A percentile compares a stretch with the other conserved stretches of the same genome.
These are phyloP conservation scores for Brassica hybrid DNA, from an alignment of 441 rosid genomes.

Conservation along the genomic window DNA sequence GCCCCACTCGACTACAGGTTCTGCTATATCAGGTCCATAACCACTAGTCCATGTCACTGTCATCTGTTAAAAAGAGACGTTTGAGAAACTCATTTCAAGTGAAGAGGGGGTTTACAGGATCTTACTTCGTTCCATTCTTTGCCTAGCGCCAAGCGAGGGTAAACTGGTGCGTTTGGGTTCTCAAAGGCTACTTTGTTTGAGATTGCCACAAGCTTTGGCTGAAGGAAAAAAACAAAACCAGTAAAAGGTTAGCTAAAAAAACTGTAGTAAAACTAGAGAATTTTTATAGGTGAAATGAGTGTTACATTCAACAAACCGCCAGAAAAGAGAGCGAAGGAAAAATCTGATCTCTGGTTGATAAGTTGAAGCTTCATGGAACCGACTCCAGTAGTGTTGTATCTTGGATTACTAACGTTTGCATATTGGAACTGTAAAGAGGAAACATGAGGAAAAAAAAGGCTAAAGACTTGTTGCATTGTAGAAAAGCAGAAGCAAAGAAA, in stretches of 20 bases:
- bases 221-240: too few relatives aligned
- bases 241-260: too few relatives aligned
- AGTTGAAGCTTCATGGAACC: conserved; percentile 73
- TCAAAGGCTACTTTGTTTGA: conserved; percentile 62
- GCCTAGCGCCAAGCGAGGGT: conserved; percentile 84
- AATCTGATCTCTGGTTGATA: conserved; percentile 86
- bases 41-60: conserved; percentile 95
- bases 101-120: background rate
- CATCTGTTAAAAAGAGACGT: conserved; percentile 56
- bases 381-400: conserved; percentile 58
- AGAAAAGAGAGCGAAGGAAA: conserved; percentile 72
- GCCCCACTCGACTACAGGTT: conserved; percentile 85
- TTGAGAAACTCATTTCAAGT: conserved; percentile 13
- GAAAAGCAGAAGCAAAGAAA: conserved; percentile 11
- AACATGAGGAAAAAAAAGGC: conserved; percentile 16
- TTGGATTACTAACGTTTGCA: conserved; percentile 71
- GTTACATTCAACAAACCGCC: conserved; percentile 65
- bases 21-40: conserved; percentile 66
- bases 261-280: too few relatives aligned
- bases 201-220: conserved; percentile 78
- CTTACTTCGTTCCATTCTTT: conserved; percentile 88
- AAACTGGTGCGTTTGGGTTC: conserved; percentile 80
- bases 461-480: conserved; percentile 18
- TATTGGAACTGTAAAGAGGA: conserved; percentile 61
- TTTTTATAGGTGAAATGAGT: conserved; percentile 19